Evolutionary conservation across 805 yeast genomes (phyloP).

Genomic region (Groenewaldozyma tartarivorans): DNA sequence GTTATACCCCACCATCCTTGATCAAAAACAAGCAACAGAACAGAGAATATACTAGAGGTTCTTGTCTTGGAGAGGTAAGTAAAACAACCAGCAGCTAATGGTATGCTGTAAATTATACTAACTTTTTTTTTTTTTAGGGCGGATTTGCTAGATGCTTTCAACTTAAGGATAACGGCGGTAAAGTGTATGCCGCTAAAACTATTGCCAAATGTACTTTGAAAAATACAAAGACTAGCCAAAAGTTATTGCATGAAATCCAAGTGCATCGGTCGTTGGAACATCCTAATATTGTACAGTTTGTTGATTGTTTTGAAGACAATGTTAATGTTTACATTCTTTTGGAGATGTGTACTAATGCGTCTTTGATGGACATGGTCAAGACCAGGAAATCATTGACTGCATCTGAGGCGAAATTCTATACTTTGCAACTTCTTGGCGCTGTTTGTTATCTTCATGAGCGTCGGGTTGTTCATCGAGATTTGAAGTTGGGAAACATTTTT

Average conservation of each 20-base stretch:
- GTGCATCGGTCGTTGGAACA: slow-evolving; percentile 87
- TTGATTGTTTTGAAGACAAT: slow-evolving; percentile 96
- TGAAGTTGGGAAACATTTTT: slow-evolving; percentile 91
- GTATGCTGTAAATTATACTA: slow-evolving; percentile 11
- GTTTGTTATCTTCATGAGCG: slow-evolving; percentile 84
- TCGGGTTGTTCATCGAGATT: slow-evolving; percentile 90
- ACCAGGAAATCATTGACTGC: slow-evolving; percentile 78
- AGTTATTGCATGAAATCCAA: slow-evolving; percentile 82
- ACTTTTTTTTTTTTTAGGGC: slow-evolving; percentile 35
- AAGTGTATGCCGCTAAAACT: slow-evolving; percentile 90
- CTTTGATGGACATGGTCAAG: slow-evolving; percentile 84
- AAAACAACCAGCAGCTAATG: background rate
- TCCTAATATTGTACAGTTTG: slow-evolving; percentile 81
- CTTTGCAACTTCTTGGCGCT: slow-evolving; percentile 92
- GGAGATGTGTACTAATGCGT: slow-evolving; percentile 92
- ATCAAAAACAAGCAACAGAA: slow-evolving; percentile 73
- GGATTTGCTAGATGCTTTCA: slow-evolving; percentile 99
- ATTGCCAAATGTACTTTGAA: slow-evolving; percentile 93
- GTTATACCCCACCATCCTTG: slow-evolving; percentile 94
- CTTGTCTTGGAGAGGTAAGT: slow-evolving; percentile 65
- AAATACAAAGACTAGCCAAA: slow-evolving; percentile 73
- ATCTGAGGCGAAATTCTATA: slow-evolving; percentile 82
- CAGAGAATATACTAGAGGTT: slow-evolving; percentile 82
- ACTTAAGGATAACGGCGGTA: slow-evolving; percentile 79
- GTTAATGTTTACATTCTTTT: slow-evolving; percentile 84